Percentiles rank a stretch among this genome's conserved stretches.
Conservation (phyloP, 805 yeast genomes). For the Cyberlindnera euphorbiiphila region DNA sequence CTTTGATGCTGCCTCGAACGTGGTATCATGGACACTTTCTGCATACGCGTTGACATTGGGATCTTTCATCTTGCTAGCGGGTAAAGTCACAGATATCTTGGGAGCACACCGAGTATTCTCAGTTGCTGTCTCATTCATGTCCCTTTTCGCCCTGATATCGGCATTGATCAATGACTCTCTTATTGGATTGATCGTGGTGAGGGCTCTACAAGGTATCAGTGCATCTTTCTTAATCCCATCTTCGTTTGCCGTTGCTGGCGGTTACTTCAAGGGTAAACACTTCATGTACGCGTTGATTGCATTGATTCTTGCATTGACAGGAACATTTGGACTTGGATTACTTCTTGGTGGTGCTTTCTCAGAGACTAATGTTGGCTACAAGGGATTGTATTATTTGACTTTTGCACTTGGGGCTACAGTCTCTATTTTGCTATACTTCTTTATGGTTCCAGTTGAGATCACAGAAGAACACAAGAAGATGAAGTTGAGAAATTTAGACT, state of each 20-base stretch:
- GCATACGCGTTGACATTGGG: constrained; percentile 44
- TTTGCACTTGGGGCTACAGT: constrained; percentile 30
- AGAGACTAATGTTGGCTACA: constrained; percentile 34
- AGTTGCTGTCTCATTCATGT: constrained; percentile 24
- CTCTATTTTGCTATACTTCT: constrained; percentile 26
- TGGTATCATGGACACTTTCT: constrained; percentile 40
- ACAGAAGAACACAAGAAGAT: constrained; percentile 21
- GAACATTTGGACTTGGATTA: constrained; percentile 37
- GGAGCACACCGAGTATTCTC: constrained; percentile 35
- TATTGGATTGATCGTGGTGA: constrained; percentile 36
- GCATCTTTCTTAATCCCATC: constrained; percentile 40
- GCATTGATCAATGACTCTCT: constrained; percentile 34
- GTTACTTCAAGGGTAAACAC: constrained; percentile 28
- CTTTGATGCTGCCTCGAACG: constrained; percentile 22
- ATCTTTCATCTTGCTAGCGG: constrained; percentile 39
- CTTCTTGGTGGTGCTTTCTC: constrained; percentile 44
- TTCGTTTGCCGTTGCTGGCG: constrained; percentile 32
- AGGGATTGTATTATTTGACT: constrained; percentile 35
- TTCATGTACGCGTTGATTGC: constrained; percentile 28
- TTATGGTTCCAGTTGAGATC: constrained; percentile 28
- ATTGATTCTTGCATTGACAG: constrained; percentile 28
- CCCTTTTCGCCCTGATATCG: constrained; percentile 30
- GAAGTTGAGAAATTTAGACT: constrained; percentile 33
- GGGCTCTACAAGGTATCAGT: constrained; percentile 43
- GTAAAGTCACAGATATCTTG: constrained; percentile 39